These are phyloP conservation scores for Zygosaccharomyces pseudobailii DNA, from an alignment of 1,139 yeast genomes.

Conservation along the genomic window DNA sequence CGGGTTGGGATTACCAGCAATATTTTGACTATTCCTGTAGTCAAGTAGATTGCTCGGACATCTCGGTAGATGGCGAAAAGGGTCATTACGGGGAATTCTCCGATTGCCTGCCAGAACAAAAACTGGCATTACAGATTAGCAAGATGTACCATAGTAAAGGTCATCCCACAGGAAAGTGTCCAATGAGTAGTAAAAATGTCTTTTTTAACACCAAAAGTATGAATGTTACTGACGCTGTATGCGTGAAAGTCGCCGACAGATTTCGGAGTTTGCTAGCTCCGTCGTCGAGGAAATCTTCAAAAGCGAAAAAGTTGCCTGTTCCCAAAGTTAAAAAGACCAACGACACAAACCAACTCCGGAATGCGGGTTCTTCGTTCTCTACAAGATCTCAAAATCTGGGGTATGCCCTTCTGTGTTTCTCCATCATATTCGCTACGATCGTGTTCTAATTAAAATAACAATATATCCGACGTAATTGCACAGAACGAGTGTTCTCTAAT, in stretches of 20 bases:
- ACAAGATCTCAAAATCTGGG: slow-evolving; percentile 8
- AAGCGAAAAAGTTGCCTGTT: not conserved
- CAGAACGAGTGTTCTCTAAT: not conserved
- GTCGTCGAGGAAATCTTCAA: not conserved
- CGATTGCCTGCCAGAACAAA: slow-evolving; percentile 49
- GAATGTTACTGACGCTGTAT: not conserved
- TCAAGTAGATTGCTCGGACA: slow-evolving; percentile 47
- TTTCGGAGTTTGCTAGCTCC: not conserved
- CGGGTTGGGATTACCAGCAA: slow-evolving; percentile 34
- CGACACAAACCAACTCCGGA: not conserved
- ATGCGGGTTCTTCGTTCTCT: slow-evolving; percentile 6
- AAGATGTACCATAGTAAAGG: slow-evolving; percentile 39
- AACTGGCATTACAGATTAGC: slow-evolving; percentile 51
- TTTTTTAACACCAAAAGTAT: slow-evolving; percentile 19
- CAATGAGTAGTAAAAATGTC: slow-evolving; percentile 18
- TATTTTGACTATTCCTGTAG: slow-evolving; percentile 47
- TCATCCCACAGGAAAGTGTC: slow-evolving; percentile 22
- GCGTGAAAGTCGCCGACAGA: not conserved
- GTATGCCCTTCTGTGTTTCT: slow-evolving; percentile 8
- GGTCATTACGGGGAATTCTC: slow-evolving; percentile 59
- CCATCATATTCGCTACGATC: slow-evolving; percentile 11
- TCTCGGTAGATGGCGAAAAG: slow-evolving; percentile 43
- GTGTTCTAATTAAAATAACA: slow-evolving; percentile 1
- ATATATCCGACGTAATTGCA: not conserved
- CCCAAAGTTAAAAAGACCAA: not conserved